These are phyloP conservation scores for Xanthoconium purpureum DNA, from an alignment of 768 basidiomycete genomes.

Conservation along the genomic window DNA sequence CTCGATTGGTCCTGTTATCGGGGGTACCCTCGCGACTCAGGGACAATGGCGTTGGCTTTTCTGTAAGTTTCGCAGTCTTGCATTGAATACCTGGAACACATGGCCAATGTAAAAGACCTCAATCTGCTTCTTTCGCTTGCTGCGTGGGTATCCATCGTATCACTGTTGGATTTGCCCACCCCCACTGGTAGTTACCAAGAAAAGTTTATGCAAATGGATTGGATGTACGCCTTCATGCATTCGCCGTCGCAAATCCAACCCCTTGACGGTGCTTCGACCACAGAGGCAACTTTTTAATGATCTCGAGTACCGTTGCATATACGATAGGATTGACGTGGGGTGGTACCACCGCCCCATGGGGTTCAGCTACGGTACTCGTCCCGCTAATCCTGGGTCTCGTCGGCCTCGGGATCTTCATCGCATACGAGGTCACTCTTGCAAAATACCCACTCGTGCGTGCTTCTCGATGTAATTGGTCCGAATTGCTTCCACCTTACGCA, in stretches of 20 bases:
- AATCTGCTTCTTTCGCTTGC: constrained; percentile 39
- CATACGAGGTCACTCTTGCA: constrained; percentile 36
- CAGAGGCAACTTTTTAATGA: constrained; percentile 37
- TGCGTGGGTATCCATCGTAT: constrained; percentile 24
- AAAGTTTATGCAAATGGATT: constrained; percentile 42
- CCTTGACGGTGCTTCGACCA: not conserved
- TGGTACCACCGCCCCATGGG: constrained; percentile 44
- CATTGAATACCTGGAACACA: not conserved
- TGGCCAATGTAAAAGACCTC: constrained; percentile 28
- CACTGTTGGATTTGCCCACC: constrained; percentile 33
- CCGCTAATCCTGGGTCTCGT: constrained; percentile 42
- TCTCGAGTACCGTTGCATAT: constrained; percentile 32
- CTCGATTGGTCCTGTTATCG: constrained; percentile 36
- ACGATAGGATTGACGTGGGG: constrained; percentile 49
- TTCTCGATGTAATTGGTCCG: too few species aligned
- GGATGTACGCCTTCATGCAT: constrained; percentile 34
- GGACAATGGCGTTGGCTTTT: constrained; percentile 43
- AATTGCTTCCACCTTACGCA: too few species aligned
- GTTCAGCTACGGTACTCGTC: constrained; percentile 36
- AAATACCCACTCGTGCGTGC: constrained; percentile 30
- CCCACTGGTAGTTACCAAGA: constrained; percentile 34
- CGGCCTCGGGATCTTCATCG: constrained; percentile 37
- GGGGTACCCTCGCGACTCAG: constrained; percentile 32
- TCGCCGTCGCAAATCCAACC: too few species aligned
- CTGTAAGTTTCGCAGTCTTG: constrained; percentile 20